Evolutionary conservation across 2,329 filamentous ascomycete genomes (phyloP).

Genomic region (Talaromyces atroroseus): DNA sequence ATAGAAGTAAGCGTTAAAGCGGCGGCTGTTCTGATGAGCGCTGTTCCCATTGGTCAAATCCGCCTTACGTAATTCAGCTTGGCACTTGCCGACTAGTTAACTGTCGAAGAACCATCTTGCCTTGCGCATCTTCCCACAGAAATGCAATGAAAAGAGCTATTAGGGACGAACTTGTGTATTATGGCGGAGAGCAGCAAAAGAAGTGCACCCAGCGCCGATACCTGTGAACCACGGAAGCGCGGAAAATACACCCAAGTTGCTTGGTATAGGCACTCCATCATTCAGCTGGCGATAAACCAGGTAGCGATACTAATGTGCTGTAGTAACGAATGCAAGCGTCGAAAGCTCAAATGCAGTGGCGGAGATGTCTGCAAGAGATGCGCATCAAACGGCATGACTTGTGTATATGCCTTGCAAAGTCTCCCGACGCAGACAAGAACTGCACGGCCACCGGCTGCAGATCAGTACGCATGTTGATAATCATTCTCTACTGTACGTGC

Average conservation of each 20-base stretch:
- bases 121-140: not conserved
- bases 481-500: not conserved
- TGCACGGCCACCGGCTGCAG: not conserved
- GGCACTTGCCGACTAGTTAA: not conserved
- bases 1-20: not conserved
- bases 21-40: too few relatives aligned
- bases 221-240: slow-evolving; percentile 20
- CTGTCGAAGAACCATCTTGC: not conserved
- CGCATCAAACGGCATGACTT: slow-evolving; percentile 4
- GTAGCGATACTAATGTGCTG: not conserved
- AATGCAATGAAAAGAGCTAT: not conserved
- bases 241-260: slow-evolving; percentile 33
- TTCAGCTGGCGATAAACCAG: not conserved
- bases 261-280: slow-evolving; percentile 21
- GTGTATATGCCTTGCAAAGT: slow-evolving; percentile 7
- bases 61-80: not conserved
- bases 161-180: not conserved
- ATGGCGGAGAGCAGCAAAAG: slow-evolving; percentile 7
- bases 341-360: slow-evolving; percentile 13
- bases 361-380: slow-evolving; percentile 12
- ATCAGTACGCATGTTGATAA: not conserved
- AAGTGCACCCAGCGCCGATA: not conserved
- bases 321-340: slow-evolving; percentile 14
- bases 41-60: not conserved
- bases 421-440: not conserved